A percentile compares a stretch with the other conserved stretches of the same genome.
Evolutionary conservation across 2,329 filamentous ascomycete species (phyloP).

Genomic region (Cladophialophora chaetospira): DNA sequence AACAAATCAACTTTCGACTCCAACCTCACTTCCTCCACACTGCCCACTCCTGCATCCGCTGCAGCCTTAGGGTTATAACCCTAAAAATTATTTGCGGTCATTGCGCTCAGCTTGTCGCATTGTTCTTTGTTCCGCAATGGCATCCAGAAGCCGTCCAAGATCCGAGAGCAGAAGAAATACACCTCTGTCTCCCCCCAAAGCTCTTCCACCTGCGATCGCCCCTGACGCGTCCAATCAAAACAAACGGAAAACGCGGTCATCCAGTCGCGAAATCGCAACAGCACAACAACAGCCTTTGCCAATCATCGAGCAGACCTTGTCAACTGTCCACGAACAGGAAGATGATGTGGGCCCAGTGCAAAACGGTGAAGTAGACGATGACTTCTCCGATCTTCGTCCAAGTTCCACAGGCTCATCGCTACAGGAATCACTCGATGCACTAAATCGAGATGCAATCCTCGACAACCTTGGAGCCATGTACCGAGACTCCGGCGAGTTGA

Average conservation of each 20-base stretch:
- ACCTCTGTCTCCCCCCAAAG: conserved; percentile 25
- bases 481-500: conserved; percentile 18
- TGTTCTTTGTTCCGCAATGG: conserved; percentile 11
- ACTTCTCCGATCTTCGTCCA: not conserved
- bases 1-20: conserved; percentile 1
- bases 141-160: conserved; percentile 13
- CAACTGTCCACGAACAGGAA: conserved; percentile 16
- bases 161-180: conserved; percentile 23
- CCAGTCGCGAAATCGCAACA: conserved; percentile 14
- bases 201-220: not conserved
- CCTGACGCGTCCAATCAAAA: conserved; percentile 14
- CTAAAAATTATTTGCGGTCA: conserved; percentile 9
- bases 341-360: not conserved
- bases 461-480: conserved; percentile 22
- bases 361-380: not conserved
- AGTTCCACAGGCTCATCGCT: conserved; percentile 2
- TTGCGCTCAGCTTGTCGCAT: not conserved
- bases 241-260: conserved; percentile 10
- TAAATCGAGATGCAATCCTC: conserved; percentile 27
- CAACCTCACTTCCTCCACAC: not conserved
- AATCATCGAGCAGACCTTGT: conserved; percentile 9
- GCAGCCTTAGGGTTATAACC: conserved; percentile 25
- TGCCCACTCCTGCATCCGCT: not conserved
- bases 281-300: conserved; percentile 15
- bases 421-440: conserved; percentile 13